Percentiles rank a stretch among this genome's conserved stretches.
phyloP scores from a whole-genome alignment of 1,284 basidiomycete species.

The Coniferiporia weirii region DNA sequence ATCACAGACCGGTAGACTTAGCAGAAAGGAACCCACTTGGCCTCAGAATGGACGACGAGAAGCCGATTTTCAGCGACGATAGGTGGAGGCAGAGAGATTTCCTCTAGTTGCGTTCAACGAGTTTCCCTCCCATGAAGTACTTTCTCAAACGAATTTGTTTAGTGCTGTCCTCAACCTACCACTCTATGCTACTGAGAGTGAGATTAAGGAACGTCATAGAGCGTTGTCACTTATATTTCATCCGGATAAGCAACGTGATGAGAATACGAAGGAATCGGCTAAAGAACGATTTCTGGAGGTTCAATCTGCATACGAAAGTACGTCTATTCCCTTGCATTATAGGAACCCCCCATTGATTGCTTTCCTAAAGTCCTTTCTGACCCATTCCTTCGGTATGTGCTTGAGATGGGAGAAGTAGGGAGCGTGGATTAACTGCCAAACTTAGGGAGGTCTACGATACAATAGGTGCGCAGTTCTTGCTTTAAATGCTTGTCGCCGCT shows the following conservation, averaged over 20 bases:
- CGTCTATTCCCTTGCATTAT: conserved; percentile 18
- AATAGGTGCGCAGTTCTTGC: conserved; percentile 43
- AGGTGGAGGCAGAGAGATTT: conserved; percentile 13
- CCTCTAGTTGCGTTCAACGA: conserved; percentile 11
- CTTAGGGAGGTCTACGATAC: conserved; percentile 67
- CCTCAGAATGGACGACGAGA: neutral
- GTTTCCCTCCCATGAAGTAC: neutral
- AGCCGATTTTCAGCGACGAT: neutral
- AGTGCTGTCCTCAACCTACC: conserved; percentile 69
- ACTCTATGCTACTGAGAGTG: conserved; percentile 53
- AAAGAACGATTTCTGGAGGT: conserved; percentile 66
- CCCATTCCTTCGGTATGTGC: conserved; percentile 58
- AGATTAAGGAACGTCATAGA: conserved; percentile 70
- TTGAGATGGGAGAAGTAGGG: conserved; percentile 12
- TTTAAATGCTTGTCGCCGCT: neutral
- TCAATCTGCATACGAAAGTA: conserved; percentile 76
- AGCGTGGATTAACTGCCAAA: conserved; percentile 20
- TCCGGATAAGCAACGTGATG: conserved; percentile 76
- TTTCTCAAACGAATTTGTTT: neutral
- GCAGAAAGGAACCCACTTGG: neutral
- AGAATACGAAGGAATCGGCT: conserved; percentile 52
- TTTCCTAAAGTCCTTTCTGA: conserved; percentile 60
- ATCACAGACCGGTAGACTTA: too few relatives aligned
- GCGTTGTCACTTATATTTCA: conserved; percentile 76
- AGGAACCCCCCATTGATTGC: conserved; percentile 1